Percentiles rank a stretch among this genome's conserved stretches.
phyloP scores from a whole-genome alignment of 73 alveolate species.

The Blepharisma japonicum region DNA sequence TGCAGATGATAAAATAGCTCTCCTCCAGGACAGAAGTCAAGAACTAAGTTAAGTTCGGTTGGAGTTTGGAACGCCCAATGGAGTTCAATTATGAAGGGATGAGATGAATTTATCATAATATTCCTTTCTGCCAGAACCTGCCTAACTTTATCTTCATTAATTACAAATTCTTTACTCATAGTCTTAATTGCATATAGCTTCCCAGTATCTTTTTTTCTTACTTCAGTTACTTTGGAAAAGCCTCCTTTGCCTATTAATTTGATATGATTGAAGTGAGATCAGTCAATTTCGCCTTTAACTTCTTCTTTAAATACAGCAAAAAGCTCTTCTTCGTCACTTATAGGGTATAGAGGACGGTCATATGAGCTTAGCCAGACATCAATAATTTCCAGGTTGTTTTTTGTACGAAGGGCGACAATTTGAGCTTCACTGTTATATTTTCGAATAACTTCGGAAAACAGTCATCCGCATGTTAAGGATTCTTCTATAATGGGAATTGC shows the following conservation, averaged over 20 bases:
- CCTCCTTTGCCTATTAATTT: conserved; percentile 87
- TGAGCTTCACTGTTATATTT: conserved; percentile 29
- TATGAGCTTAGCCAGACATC: conserved; percentile 49
- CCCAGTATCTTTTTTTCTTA: conserved; percentile 78
- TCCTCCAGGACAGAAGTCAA: conserved; percentile 87
- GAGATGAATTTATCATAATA: conserved; percentile 47
- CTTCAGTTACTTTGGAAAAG: conserved; percentile 71
- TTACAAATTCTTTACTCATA: conserved; percentile 58
- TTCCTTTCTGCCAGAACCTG: conserved; percentile 43
- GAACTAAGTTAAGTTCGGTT: conserved; percentile 57
- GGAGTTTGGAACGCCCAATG: conserved; percentile 69
- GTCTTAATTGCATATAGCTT: conserved; percentile 75
- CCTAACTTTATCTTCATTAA: conserved; percentile 34
- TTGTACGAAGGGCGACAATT: conserved; percentile 46
- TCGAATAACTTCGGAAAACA: conserved; percentile 45
- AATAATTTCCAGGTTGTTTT: conserved; percentile 37
- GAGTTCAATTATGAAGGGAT: conserved; percentile 61
- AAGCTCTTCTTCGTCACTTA: neutral
- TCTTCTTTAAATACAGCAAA: conserved; percentile 17
- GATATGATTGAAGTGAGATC: conserved; percentile 35
- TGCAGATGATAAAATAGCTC: conserved; percentile 59
- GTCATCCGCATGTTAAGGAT: conserved; percentile 56
- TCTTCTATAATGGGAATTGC: conserved; percentile 30
- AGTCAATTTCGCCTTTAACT: neutral
- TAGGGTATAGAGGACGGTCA: conserved; percentile 33